A percentile compares a stretch with the other conserved stretches of the same genome.
These are phyloP conservation scores for Scopulariopsis brevicaulis DNA, from an alignment of 2,329 filamentous ascomycete genomes.

Conservation along the genomic window DNA sequence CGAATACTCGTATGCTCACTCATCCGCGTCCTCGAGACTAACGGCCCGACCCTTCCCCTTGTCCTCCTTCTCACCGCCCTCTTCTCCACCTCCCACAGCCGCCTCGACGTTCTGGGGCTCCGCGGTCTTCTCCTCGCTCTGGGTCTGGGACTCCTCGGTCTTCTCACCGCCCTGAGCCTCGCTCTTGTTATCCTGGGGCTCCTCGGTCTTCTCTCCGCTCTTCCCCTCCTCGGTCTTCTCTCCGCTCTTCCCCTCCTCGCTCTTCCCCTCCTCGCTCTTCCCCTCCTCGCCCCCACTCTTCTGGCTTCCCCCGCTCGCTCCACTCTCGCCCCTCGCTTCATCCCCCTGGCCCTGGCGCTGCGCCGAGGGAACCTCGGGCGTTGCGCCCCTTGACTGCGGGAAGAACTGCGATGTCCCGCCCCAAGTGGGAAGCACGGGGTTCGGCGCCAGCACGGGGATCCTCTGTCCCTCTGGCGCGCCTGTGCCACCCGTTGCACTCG, in stretches of 20 bases:
- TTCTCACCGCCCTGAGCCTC: neutral
- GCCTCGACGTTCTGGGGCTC: neutral
- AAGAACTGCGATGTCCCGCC: conserved; percentile 7
- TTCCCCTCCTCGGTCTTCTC: neutral
- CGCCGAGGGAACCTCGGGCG: neutral
- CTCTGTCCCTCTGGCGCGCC: conserved; percentile 2
- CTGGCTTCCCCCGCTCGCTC: neutral
- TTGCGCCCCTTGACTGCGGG: neutral
- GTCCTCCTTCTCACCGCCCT: neutral
- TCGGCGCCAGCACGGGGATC: conserved; percentile 30
- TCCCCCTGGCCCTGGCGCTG: neutral
- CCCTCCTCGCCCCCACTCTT: no score
- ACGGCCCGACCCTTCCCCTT: neutral
- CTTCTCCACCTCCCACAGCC: neutral
- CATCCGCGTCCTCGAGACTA: conserved; percentile 7
- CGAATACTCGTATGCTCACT: neutral
- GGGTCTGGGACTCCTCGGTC: neutral
- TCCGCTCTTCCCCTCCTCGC: no score
- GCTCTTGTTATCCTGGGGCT: neutral
- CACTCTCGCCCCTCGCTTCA: neutral
- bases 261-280: neutral
- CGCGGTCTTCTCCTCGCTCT: neutral
- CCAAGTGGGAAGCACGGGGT: conserved; percentile 37
- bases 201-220: neutral
- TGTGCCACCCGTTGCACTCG: neutral